These are phyloP conservation scores for Phoenix roebelenii DNA, from an alignment of 176 grass and related monocot genomes.

Conservation along the genomic window DNA sequence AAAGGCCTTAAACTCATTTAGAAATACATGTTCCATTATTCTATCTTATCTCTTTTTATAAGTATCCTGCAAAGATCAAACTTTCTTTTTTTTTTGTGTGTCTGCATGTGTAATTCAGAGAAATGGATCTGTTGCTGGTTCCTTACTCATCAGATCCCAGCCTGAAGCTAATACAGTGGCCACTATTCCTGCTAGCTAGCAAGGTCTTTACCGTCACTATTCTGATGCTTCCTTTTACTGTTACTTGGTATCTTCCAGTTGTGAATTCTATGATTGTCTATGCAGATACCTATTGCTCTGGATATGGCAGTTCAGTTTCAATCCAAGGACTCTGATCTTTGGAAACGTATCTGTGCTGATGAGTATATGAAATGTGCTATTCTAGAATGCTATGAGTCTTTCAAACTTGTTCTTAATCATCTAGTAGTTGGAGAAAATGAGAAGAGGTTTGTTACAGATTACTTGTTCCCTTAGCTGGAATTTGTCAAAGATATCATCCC, in stretches of 20 bases:
- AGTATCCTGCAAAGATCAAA: too few species aligned
- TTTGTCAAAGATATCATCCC: too few species aligned
- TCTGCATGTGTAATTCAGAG: slow-evolving; percentile 32
- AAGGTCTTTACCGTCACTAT: slow-evolving; percentile 50
- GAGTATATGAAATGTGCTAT: slow-evolving; percentile 99
- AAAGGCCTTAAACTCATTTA: slow-evolving; percentile 31
- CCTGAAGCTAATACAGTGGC: slow-evolving; percentile 95
- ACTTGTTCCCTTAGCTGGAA: not conserved
- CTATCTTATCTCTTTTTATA: too few species aligned
- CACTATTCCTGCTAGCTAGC: slow-evolving; percentile 91
- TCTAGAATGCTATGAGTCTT: slow-evolving; percentile 94
- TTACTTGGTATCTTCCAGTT: too few species aligned
- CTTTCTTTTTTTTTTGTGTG: not conserved
- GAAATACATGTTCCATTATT: too few species aligned
- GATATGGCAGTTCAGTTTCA: slow-evolving; percentile 94
- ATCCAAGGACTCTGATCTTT: slow-evolving; percentile 86
- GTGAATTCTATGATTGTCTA: not conserved
- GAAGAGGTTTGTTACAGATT: slow-evolving; percentile 44
- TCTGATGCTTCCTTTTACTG: too few species aligned
- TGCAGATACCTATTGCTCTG: slow-evolving; percentile 96
- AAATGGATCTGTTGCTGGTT: slow-evolving; percentile 92
- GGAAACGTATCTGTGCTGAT: slow-evolving; percentile 89
- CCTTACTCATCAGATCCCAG: slow-evolving; percentile 95
- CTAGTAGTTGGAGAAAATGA: slow-evolving; percentile 90
- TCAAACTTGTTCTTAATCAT: slow-evolving; percentile 89